These are phyloP conservation scores for Waitea zeae DNA, from an alignment of 1,284 basidiomycete species.

Conservation along the genomic window DNA sequence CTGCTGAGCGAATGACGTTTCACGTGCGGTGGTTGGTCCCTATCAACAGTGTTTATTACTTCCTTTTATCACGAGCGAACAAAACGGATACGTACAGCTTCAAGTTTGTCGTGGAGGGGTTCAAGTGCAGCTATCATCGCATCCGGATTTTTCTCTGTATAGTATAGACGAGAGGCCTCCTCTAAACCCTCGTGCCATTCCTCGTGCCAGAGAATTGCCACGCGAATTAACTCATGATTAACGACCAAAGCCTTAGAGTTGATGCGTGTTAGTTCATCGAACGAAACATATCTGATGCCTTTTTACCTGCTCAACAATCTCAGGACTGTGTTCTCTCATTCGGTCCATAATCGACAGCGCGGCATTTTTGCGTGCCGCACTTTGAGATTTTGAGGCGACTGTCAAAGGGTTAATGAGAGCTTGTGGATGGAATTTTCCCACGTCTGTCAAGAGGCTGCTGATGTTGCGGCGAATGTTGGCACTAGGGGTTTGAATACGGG, in stretches of 20 bases:
- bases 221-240: conserved; percentile 89
- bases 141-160: conserved; percentile 97
- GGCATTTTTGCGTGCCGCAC: conserved; percentile 65
- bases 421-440: conserved; percentile 95
- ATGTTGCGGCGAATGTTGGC: conserved; percentile 81
- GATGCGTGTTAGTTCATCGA: neutral
- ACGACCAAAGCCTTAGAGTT: conserved; percentile 62
- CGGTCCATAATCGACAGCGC: conserved; percentile 84
- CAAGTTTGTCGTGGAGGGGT: conserved; percentile 88
- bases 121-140: conserved; percentile 95
- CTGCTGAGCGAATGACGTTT: conserved; percentile 90
- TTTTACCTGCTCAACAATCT: conserved; percentile 74
- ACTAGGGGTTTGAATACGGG: conserved; percentile 92
- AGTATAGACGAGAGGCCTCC: conserved; percentile 94
- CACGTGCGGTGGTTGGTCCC: conserved; percentile 89
- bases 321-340: conserved; percentile 85
- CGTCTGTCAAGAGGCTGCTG: conserved; percentile 78
- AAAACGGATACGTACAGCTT: conserved; percentile 47
- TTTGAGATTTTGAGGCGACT: conserved; percentile 94
- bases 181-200: conserved; percentile 98
- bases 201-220: conserved; percentile 98
- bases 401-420: conserved; percentile 97
- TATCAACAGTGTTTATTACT: conserved; percentile 14
- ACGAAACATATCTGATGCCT: too few species aligned
- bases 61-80: too few species aligned